A percentile compares a stretch with the other conserved stretches of the same genome.
phyloP scores from a whole-genome alignment of 441 rosid genomes.

The Euphorbia corollata region DNA sequence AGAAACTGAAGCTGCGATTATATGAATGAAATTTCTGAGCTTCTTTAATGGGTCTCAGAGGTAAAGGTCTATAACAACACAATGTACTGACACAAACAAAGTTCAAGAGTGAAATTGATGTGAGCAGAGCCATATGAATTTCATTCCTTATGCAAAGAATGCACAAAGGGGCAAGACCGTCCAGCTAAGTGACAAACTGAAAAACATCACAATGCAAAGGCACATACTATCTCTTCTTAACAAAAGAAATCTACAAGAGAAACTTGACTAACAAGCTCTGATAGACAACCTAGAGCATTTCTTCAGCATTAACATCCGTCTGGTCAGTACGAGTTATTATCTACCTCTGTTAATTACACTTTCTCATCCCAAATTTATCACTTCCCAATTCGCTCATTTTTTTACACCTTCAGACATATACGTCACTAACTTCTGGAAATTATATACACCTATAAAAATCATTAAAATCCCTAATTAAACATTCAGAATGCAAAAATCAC shows the following conservation, averaged over 20 bases:
- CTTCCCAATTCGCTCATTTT: not conserved
- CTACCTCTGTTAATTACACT: too few species aligned
- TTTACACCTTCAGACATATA: not conserved
- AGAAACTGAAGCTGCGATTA: not conserved
- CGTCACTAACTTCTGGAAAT: not conserved
- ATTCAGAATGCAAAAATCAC: conserved; percentile 24
- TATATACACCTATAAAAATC: not conserved
- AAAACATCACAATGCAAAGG: conserved; percentile 5
- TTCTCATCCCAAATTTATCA: not conserved
- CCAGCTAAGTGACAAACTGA: not conserved
- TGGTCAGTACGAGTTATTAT: too few species aligned
- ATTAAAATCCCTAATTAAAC: conserved; percentile 16
- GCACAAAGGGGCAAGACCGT: not conserved
- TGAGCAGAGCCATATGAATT: too few species aligned
- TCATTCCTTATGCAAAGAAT: not conserved
- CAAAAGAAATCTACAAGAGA: not conserved
- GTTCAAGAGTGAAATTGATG: too few species aligned
- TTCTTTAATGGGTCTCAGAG: not conserved
- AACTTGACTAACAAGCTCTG: not conserved
- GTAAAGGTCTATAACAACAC: too few species aligned
- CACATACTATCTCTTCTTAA: not conserved
- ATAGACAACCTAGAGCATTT: not conserved
- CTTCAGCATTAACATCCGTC: too few species aligned
- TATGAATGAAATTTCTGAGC: not conserved
- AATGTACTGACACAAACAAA: too few species aligned